Evolutionary conservation across 2,329 filamentous ascomycete species (phyloP), one percentile per base, ranked within the genome.

Genomic region (Stachybotrys chartarum): DNA sequence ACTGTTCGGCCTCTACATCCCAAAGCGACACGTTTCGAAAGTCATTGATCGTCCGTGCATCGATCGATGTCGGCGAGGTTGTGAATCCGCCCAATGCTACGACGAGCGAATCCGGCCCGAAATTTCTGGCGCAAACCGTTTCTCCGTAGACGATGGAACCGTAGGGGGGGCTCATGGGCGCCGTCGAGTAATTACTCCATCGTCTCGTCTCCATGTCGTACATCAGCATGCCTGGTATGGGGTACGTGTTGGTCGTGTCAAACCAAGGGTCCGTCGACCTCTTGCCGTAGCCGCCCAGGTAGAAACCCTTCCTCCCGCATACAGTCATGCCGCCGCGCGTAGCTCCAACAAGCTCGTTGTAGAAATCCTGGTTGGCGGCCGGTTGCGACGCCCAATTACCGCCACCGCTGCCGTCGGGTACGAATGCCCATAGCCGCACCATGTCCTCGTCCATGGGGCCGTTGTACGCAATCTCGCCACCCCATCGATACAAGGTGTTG

Each of bases 301-400:
- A 66, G 51, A 66, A 72, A 4, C 67, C 70, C 3, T 61, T 64
- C 59, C 30, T 58, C 55, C 35, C 35, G 18, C 54, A 59, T 45
- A 64, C 63, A 1, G 65, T 59, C 48, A 61, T 65, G n/a, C 68
- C 64, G 12, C 66, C 62, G 11, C 63, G 63, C 2, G 62, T 61
- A 0, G 66, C 59, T n/a, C 70, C 64, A 6, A 69, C 62, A 11
- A 78, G 63, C 39, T 69, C 63, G 45, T 70, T 69, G 50, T 74
- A 76, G 35, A 65, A 64, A 46, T 58, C 58, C 45, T 55, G 61
- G 51, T 70, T 65, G 7, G 60, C 56, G 5, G 66, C 64, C n/a
- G 59, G 54, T 6, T 62, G 59, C 50, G 60, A 56, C 10, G 58
- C 57, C 72, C 71, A 74, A 7, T 54, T 54, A 12, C 70, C 70